These are phyloP conservation scores for Capsicum baccatum DNA, from an alignment of 257 asterid species.

Conservation along the genomic window DNA sequence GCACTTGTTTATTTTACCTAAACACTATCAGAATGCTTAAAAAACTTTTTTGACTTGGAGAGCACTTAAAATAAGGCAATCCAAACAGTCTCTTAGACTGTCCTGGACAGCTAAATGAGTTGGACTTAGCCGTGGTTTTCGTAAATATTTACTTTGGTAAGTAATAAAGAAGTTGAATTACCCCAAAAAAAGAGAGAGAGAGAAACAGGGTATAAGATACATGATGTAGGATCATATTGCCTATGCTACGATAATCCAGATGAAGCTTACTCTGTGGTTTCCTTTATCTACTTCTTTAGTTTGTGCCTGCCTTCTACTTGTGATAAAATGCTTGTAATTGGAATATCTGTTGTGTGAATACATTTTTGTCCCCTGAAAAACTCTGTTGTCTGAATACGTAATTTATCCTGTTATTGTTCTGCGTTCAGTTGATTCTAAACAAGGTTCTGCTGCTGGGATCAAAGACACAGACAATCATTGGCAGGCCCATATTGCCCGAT, in stretches of 20 bases:
- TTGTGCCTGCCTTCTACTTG: neutral
- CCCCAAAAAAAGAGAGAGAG: neutral
- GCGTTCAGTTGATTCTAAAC: constrained; percentile 72
- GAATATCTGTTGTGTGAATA: neutral
- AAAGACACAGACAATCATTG: constrained; percentile 71
- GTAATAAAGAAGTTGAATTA: neutral
- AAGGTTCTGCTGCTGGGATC: constrained; percentile 94
- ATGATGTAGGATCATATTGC: neutral
- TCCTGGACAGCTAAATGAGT: neutral
- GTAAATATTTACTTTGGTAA: neutral
- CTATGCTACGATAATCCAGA: neutral
- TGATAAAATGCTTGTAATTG: neutral
- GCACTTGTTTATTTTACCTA: no score
- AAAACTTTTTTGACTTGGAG: no score
- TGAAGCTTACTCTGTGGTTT: neutral
- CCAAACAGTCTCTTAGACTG: no score
- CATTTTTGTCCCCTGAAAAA: neutral
- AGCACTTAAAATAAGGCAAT: no score
- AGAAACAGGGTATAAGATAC: neutral
- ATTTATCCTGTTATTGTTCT: neutral
- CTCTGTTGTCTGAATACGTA: neutral
- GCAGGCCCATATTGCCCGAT: constrained; percentile 88
- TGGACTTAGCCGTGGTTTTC: neutral
- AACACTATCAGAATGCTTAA: no score
- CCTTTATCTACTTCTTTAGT: neutral